A percentile compares a stretch with the other conserved stretches of the same genome.
Conservation (phyloP, 2,329 filamentous ascomycete species). For the Penicillium brevicompactum region DNA sequence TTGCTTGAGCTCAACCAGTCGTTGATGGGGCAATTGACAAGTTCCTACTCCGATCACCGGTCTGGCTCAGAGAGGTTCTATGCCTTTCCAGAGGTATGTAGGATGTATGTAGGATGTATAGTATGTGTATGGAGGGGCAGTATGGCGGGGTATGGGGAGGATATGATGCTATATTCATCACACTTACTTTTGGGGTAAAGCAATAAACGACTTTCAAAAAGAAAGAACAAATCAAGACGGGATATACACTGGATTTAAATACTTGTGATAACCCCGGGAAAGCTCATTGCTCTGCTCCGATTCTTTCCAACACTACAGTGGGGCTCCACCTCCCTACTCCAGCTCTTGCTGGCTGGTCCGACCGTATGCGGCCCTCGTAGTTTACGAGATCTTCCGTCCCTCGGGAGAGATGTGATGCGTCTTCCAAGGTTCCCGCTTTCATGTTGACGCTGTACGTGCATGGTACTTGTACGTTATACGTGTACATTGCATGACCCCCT, state of each 20-base stretch:
- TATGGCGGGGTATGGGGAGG: slow-evolving; percentile 25
- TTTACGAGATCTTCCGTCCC: slow-evolving; percentile 43
- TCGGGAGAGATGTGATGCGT: slow-evolving; percentile 30
- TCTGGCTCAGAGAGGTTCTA: not conserved
- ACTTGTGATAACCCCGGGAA: slow-evolving; percentile 26
- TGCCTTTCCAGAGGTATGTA: not conserved
- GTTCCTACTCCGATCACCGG: slow-evolving; percentile 19
- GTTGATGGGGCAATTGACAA: slow-evolving; percentile 21
- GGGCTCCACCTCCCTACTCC: slow-evolving; percentile 32
- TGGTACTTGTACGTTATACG: not conserved
- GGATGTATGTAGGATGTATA: slow-evolving; percentile 4
- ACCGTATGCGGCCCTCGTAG: slow-evolving; percentile 24
- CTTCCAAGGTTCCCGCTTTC: not conserved
- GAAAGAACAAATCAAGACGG: slow-evolving; percentile 10
- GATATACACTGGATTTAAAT: slow-evolving; percentile 27
- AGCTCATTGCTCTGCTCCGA: slow-evolving; percentile 36
- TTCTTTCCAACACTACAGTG: slow-evolving; percentile 42
- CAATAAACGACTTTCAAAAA: slow-evolving; percentile 14
- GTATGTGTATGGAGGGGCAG: slow-evolving; percentile 9
- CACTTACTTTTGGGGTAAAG: slow-evolving; percentile 9
- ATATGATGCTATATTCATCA: slow-evolving; percentile 21
- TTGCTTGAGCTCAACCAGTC: slow-evolving; percentile 21
- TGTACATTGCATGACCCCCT: not conserved
- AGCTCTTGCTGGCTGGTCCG: slow-evolving; percentile 33
- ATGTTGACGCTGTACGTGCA: not conserved